A percentile compares a stretch with the other conserved stretches of the same genome.
These are phyloP conservation scores for Podaxis pistillaris DNA, from an alignment of 768 basidiomycete genomes.

Conservation along the genomic window DNA sequence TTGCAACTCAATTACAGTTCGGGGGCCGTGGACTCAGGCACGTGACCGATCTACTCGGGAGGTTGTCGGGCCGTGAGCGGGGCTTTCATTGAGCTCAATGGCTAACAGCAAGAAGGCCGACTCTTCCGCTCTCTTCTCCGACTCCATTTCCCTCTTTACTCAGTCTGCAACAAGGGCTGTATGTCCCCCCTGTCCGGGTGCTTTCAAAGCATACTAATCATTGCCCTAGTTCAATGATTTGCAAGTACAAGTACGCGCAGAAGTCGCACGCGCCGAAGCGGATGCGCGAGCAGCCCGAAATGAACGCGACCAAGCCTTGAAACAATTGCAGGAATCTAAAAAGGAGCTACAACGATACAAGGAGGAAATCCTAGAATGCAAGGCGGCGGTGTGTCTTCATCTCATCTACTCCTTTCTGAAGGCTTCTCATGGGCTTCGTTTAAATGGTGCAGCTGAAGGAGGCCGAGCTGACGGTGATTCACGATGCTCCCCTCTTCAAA, in stretches of 20 bases:
- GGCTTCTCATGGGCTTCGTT: slow-evolving; percentile 15
- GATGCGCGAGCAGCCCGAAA: slow-evolving; percentile 46
- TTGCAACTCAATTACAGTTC: not conserved
- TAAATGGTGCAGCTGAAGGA: slow-evolving; percentile 44
- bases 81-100: not conserved
- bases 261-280: slow-evolving; percentile 46
- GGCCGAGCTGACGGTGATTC: slow-evolving; percentile 51
- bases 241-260: slow-evolving; percentile 30
- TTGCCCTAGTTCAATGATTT: slow-evolving; percentile 6
- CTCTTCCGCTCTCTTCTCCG: slow-evolving; percentile 6
- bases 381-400: slow-evolving; percentile 46
- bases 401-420: slow-evolving; percentile 8
- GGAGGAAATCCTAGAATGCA: slow-evolving; percentile 33
- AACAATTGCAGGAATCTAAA: slow-evolving; percentile 41
- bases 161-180: slow-evolving; percentile 13
- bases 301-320: slow-evolving; percentile 48
- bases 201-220: not conserved
- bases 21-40: not conserved
- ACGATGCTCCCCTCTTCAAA: not conserved
- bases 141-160: slow-evolving; percentile 10
- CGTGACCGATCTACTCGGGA: not conserved
- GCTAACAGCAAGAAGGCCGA: not conserved
- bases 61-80: not conserved
- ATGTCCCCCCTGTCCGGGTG: not conserved
- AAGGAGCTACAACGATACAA: slow-evolving; percentile 50